Base-by-base conservation (phyloP, 2,329 filamentous ascomycete genomes). In the Aureobasidium sp. region DNA sequence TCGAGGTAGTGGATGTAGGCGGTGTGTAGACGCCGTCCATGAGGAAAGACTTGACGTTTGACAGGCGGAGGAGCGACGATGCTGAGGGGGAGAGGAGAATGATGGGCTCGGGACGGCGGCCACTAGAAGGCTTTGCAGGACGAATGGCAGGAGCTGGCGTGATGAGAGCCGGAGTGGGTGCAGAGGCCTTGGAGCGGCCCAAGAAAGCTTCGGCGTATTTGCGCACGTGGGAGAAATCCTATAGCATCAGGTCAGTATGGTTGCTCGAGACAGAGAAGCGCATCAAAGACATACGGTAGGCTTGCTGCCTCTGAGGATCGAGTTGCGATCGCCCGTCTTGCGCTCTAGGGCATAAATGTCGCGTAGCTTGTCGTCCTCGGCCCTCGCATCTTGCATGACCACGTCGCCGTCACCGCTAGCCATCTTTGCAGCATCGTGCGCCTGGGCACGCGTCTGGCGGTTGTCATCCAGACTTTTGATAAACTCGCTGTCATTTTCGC, bases 71-170 rank as follows among this genome's bases (percentile, higher is more conserved):
- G 53, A 97, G 85, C 1, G 92, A 95, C 2, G 93, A 97, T 12
- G 93, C 94, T 1, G 93, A 97, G 1, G 94, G 94, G 0, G 94
- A 97, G 64, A 99, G 87, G 31, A 99, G 87, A 73, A 99, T 97
- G 76, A 99, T 99, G 53, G 94, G 94, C 72, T 96, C 82, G 42
- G 80, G 79, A 39, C 82, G 78, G 57, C 84, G 81, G 55, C 42
- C 55, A 39, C 55, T 48, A 8, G 68, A 70, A 64, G 22, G 71
- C 64, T 45, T 71, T 69, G 22, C 61, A 44, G 39, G 44, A 29
- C 37, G 59, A 57, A 76, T 73, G 7, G 74, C 64, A 63, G 62
- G 69, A 61, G 48, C 70, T 66, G 61, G 69, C 14, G 65, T 31
- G 68, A 62, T 31, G 34, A 64, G 59, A 58, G 65, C 60, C 8